phyloP scores from a whole-genome alignment of 148 eudicot species.

The Rhododendron griersonianum region DNA sequence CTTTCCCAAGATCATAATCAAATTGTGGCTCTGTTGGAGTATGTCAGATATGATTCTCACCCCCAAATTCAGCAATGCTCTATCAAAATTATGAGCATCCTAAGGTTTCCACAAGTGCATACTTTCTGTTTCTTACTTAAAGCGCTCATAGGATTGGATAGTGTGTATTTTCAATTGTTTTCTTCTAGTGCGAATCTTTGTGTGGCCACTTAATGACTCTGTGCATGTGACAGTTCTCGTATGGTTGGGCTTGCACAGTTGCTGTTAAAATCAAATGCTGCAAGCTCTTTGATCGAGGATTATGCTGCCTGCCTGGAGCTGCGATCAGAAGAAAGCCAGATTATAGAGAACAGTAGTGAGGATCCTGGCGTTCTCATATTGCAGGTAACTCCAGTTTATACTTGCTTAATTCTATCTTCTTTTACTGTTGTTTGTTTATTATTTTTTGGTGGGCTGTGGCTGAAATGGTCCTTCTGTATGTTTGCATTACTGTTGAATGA shows the following conservation, averaged over 20 bases:
- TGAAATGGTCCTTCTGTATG: background rate
- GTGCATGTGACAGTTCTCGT: slow-evolving; percentile 57
- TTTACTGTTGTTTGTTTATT: background rate
- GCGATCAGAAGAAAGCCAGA: slow-evolving; percentile 78
- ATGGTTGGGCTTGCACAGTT: slow-evolving; percentile 84
- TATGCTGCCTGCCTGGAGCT: slow-evolving; percentile 95
- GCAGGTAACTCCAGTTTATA: slow-evolving; percentile 43
- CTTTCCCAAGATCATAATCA: slow-evolving; percentile 96
- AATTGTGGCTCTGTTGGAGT: slow-evolving; percentile 79
- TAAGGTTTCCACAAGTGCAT: slow-evolving; percentile 50
- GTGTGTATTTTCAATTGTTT: background rate
- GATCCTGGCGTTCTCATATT: slow-evolving; percentile 91
- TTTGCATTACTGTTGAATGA: background rate
- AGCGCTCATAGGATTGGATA: background rate
- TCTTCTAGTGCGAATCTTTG: background rate
- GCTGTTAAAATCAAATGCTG: slow-evolving; percentile 72
- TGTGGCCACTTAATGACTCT: background rate
- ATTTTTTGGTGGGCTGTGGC: background rate
- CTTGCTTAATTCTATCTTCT: background rate
- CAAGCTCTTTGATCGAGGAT: slow-evolving; percentile 79
- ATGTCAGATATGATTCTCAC: slow-evolving; percentile 88
- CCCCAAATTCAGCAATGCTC: slow-evolving; percentile 84
- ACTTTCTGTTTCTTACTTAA: background rate
- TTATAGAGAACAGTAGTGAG: slow-evolving; percentile 66
- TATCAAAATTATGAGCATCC: slow-evolving; percentile 73